Evolutionary conservation across 768 basidiomycete genomes (phyloP), one percentile per base, ranked within the genome.

Genomic region (Termitomyces sp.): DNA sequence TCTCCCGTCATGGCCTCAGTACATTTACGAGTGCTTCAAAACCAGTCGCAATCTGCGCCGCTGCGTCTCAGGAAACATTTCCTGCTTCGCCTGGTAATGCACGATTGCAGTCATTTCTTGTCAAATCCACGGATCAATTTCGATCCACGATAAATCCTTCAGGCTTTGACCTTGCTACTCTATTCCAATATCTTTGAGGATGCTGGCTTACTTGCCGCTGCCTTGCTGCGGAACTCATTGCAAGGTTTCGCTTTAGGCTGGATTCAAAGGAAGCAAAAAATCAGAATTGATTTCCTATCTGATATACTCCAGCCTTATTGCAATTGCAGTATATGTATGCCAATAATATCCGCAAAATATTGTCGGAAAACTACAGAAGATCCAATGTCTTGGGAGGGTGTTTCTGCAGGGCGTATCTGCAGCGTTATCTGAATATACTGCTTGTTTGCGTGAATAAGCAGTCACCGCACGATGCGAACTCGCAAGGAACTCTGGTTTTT

Each of bases 141-240:
- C 14, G 3, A 16, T 38, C 26, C 16, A 38, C 18, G 14, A 36
- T 36, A 18, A 24, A 14, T 61, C 68, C 67, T 13, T 63, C 64
- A 64, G 80, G 79, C 58, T 82, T 82, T 50, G 79, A 82, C 50
- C 64, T 44, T 36, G 55, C 42, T 12, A 80, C 80, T 14, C 74
- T 43, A 7, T 62, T 61, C 33, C 75, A 78, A 51, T 73, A 79
- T 46, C 68, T 78, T 13, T 67, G 69, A 36, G 33, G 51, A 44
- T 63, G 70, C 48, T 78, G 77, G 73, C 63, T 69, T 6, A 75
- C 71, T 4, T 64, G 74, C 33, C 61, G 65, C 12, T 73, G 70
- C 58, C 59, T 81, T 8, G 73, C 79, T 10, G 61, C 51, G 20
- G 82, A 84, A 66, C 68, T 84, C 57, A 68, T 71, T 47, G 71